Evolutionary conservation across 495 filamentous ascomycete genomes (phyloP).

Genomic region (Penicillium atrosanguineum): DNA sequence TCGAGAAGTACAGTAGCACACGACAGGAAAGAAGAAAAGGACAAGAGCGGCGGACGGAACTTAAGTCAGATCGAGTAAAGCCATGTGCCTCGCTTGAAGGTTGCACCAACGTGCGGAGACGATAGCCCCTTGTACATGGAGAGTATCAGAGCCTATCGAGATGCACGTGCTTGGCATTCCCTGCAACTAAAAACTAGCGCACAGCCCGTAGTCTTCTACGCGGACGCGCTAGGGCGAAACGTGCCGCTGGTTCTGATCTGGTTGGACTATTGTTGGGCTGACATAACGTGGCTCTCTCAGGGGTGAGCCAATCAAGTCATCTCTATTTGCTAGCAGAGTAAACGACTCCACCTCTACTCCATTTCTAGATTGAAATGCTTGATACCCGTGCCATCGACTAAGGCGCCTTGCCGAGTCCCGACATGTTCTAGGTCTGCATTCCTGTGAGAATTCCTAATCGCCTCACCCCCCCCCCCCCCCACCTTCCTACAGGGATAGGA

Average conservation of each 20-base stretch:
- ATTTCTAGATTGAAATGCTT: no score
- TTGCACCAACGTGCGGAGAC: conserved; percentile 10
- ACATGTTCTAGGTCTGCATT: no score
- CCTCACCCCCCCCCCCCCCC: background rate
- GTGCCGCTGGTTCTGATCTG: conserved; percentile 27
- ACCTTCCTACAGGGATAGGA: conserved; percentile 6
- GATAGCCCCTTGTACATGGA: background rate
- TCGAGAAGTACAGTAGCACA: background rate
- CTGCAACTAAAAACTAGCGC: conserved; percentile 11
- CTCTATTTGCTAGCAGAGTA: background rate
- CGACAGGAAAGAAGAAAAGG: conserved; percentile 1
- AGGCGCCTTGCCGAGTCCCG: no score
- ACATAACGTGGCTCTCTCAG: conserved; percentile 1
- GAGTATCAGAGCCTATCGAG: conserved; percentile 31
- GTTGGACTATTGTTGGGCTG: background rate
- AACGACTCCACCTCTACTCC: no score
- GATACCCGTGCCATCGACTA: no score
- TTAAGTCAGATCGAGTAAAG: background rate
- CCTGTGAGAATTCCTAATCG: background rate
- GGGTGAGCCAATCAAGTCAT: conserved; percentile 6
- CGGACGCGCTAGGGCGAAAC: no score
- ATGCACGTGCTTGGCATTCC: conserved; percentile 34
- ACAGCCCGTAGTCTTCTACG: conserved; percentile 29
- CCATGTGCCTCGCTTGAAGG: conserved; percentile 15
- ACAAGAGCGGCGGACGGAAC: background rate